Percentiles rank a stretch among this genome's conserved stretches.
These are phyloP conservation scores for Diaporthe citriasiana DNA, from an alignment of 2,329 filamentous ascomycete genomes.

Conservation along the genomic window DNA sequence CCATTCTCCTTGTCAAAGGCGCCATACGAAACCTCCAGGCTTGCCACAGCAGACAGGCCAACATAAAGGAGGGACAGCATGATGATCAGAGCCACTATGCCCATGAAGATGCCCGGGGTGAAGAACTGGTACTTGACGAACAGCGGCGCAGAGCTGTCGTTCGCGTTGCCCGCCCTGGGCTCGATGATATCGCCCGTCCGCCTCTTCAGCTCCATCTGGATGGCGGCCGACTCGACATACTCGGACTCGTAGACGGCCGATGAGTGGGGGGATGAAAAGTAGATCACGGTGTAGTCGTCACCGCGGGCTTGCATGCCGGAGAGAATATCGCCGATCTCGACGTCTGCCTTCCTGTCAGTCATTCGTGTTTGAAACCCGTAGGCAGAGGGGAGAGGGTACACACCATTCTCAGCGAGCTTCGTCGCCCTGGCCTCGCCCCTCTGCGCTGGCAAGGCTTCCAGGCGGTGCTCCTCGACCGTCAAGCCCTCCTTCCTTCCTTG, in stretches of 20 bases:
- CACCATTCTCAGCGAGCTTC: conserved; percentile 64
- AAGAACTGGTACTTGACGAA: conserved; percentile 98
- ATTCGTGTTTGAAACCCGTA: conserved; percentile 44
- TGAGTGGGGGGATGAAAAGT: conserved; percentile 70
- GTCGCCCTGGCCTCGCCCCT: conserved; percentile 60
- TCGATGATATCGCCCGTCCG: conserved; percentile 50
- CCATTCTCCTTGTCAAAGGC: conserved; percentile 98
- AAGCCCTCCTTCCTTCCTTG: conserved; percentile 52
- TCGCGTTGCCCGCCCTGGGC: conserved; percentile 56
- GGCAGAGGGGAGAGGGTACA: conserved; percentile 37
- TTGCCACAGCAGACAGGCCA: conserved; percentile 81
- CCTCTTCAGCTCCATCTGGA: conserved; percentile 83
- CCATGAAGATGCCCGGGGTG: conserved; percentile 94
- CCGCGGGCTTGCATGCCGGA: conserved; percentile 51
- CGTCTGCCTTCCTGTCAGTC: conserved; percentile 53
- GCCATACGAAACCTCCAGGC: conserved; percentile 90
- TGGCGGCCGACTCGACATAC: conserved; percentile 65
- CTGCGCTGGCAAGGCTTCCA: conserved; percentile 56
- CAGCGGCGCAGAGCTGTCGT: conserved; percentile 64
- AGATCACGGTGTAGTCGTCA: conserved; percentile 80
- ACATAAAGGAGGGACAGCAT: conserved; percentile 84
- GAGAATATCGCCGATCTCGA: conserved; percentile 65
- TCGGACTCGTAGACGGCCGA: conserved; percentile 73
- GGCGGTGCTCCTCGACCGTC: conserved; percentile 56
- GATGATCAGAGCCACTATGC: conserved; percentile 77